phyloP scores from a whole-genome alignment of 768 basidiomycete genomes.

The Kwoniella sp. region DNA sequence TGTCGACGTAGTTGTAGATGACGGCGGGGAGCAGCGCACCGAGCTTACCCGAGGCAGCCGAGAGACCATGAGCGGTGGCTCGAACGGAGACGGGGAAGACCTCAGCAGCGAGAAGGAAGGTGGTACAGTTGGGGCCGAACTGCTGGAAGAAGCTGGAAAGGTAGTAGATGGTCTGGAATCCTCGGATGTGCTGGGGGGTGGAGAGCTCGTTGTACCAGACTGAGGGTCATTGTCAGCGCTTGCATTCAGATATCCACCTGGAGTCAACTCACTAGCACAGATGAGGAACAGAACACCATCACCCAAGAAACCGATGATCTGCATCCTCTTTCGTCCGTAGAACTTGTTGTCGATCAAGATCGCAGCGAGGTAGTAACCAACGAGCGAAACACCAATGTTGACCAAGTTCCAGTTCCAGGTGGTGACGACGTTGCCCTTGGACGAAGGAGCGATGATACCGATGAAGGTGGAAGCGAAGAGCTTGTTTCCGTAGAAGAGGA shows the following conservation, averaged over 20 bases:
- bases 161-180: conserved; percentile 52
- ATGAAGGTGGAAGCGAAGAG: conserved; percentile 52
- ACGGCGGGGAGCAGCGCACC: conserved; percentile 52
- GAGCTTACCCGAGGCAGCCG: conserved; percentile 51
- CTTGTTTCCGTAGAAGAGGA: conserved; percentile 52
- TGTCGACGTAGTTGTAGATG: conserved; percentile 51
- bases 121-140: conserved; percentile 48
- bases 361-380: conserved; percentile 52
- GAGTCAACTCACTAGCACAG: conserved; percentile 26
- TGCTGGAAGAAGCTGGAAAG: conserved; percentile 52
- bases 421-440: conserved; percentile 47
- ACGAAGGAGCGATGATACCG: conserved; percentile 49
- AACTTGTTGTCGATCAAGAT: conserved; percentile 53
- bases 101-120: conserved; percentile 53
- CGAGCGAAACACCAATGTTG: conserved; percentile 51
- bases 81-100: conserved; percentile 52
- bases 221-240: conserved; percentile 15
- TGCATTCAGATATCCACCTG: too few species aligned
- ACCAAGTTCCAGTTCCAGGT: conserved; percentile 52
- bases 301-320: conserved; percentile 49
- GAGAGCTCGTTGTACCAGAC: conserved; percentile 46
- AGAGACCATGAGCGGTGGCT: conserved; percentile 51
- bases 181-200: conserved; percentile 43
- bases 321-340: conserved; percentile 50
- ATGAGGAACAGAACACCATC: conserved; percentile 49